Evolutionary conservation across 495 filamentous ascomycete species (phyloP).

Genomic region (Penicillium roqueforti): DNA sequence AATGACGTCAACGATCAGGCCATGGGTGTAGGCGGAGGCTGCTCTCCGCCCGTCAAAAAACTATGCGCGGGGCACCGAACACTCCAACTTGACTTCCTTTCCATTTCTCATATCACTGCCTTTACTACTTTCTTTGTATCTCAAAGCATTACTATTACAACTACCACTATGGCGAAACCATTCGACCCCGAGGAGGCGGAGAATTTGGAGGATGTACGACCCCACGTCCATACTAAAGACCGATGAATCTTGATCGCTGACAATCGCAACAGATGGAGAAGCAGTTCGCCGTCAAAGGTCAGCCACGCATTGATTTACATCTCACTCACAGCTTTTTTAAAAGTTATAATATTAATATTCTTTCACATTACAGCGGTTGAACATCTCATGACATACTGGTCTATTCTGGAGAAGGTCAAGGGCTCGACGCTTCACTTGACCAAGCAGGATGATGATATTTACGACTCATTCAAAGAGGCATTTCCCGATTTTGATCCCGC

Average conservation of each 20-base stretch:
- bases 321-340: neutral
- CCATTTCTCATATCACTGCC: slow-evolving; percentile 9
- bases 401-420: slow-evolving; percentile 82
- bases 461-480: slow-evolving; percentile 73
- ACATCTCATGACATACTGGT: slow-evolving; percentile 95
- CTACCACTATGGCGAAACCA: slow-evolving; percentile 43
- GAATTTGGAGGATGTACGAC: slow-evolving; percentile 69
- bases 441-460: slow-evolving; percentile 91
- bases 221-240: neutral
- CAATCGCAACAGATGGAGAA: slow-evolving; percentile 77
- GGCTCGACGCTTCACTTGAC: slow-evolving; percentile 86
- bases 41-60: slow-evolving; percentile 37
- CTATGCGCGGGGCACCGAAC: slow-evolving; percentile 30
- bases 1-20: slow-evolving; percentile 40
- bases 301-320: slow-evolving; percentile 13
- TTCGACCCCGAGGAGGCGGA: slow-evolving; percentile 67
- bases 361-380: slow-evolving; percentile 62
- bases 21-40: slow-evolving; percentile 6
- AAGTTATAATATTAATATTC: slow-evolving; percentile 14
- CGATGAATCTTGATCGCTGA: slow-evolving; percentile 21
- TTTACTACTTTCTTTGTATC: slow-evolving; percentile 1
- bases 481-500: slow-evolving; percentile 91
- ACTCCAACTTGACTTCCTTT: slow-evolving; percentile 7
- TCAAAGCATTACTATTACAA: neutral
- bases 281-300: slow-evolving; percentile 97